Conservation (phyloP, 208 protist species). For the Giardia muris region DNA sequence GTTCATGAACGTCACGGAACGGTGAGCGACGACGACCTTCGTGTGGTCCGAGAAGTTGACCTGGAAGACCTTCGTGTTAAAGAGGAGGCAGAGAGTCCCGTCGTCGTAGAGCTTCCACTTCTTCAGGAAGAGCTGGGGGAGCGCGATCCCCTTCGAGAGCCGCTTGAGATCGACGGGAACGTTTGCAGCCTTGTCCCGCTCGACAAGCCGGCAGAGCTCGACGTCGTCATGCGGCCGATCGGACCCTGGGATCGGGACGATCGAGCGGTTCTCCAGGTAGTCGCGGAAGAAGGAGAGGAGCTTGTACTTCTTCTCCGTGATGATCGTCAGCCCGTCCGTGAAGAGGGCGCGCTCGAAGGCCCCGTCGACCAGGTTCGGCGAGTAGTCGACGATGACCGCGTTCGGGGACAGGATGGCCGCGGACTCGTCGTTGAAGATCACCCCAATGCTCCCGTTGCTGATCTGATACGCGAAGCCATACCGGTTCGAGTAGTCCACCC, state of each 20-base stretch:
- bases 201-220: background rate
- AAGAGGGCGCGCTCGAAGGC: background rate
- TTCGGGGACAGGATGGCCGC: slow-evolving; percentile 1
- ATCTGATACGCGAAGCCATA: slow-evolving; percentile 28
- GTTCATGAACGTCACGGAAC: background rate
- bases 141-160: background rate
- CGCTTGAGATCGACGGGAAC: background rate
- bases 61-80: slow-evolving; percentile 22
- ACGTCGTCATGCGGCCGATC: background rate
- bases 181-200: background rate
- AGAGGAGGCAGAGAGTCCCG: slow-evolving; percentile 23
- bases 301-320: slow-evolving; percentile 23
- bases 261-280: slow-evolving; percentile 19
- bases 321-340: background rate
- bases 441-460: slow-evolving; percentile 21
- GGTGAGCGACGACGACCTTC: slow-evolving; percentile 15
- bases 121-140: background rate
- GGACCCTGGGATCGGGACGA: background rate
- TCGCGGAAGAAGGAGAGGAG: slow-evolving; percentile 8
- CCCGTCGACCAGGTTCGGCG: background rate
- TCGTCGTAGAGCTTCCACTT: background rate
- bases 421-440: slow-evolving; percentile 20
- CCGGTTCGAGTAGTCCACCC: slow-evolving; percentile 16
- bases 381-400: background rate
- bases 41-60: slow-evolving; percentile 21